Base-by-base conservation (phyloP, 2,329 filamentous ascomycete genomes). In the Fusarium sp. region DNA sequence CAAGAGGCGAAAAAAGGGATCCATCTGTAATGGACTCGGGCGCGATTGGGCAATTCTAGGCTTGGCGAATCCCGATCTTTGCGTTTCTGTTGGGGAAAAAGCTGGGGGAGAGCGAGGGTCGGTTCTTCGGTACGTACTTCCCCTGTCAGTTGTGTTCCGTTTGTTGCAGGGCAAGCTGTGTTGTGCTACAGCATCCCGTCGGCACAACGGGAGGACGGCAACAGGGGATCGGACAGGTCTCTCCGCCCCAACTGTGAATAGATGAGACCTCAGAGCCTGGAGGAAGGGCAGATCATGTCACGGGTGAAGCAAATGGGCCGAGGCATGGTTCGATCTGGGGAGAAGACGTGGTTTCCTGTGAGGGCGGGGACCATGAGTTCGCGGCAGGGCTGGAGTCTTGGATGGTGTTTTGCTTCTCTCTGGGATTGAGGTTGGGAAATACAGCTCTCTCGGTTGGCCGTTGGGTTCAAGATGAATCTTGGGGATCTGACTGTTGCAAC, bases 81-180 rank as follows among this genome's bases (percentile, higher is more conserved):
- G 54, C 30, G 74, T 77, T 76, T 79, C 76, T 79, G 74, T 79
- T 78, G 77, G 77, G 77, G 74, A 68, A 75, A 75, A 75, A 71
- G 68, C 70, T 76, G 76, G 74, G 74, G 77, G 74, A 78, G 56
- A 78, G 50, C 33, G 47, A 67, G 63, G 74, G 60, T 64, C 17
- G 9, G 20, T 33, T 30, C 12, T 4, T 47, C 40, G 47, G 37
- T 72, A 74, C 74, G 71, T 76, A 72, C 62, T 8, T 9, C 38
- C 54, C 47, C 47, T 52, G 47, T 52, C 45, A 17, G 45, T 47
- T 32, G 2, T 11, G 30, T n/a, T 47, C 57, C 50, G 59, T 37
- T 17, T 17, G 33, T 32, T 40, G 6, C 17, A 32, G 27, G 15
- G 54, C 43, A 35, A 47, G 22, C 43, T 38, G 45, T 22, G 35